phyloP scores from a whole-genome alignment of 2,329 filamentous ascomycete genomes.

The Alternaria panax region DNA sequence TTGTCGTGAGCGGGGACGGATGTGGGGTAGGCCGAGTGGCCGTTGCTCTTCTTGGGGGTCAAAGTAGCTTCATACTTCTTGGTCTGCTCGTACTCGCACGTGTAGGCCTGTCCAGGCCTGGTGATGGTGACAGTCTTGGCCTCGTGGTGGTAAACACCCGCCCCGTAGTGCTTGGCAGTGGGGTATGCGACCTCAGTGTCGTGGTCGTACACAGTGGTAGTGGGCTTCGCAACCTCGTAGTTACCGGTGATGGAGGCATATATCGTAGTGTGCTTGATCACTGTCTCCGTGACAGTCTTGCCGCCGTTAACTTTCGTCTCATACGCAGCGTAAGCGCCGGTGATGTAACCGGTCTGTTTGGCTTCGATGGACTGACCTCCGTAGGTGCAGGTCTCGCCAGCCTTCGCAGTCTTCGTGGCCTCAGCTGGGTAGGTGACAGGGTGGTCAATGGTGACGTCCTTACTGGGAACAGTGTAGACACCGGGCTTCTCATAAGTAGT shows the following conservation, averaged over 20 bases:
- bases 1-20: conserved; percentile 15
- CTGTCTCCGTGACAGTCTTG: conserved; percentile 31
- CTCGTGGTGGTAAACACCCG: conserved; percentile 39
- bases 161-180: conserved; percentile 32
- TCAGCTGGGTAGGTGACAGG: conserved; percentile 31
- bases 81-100: conserved; percentile 37
- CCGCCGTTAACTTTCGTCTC: conserved; percentile 23
- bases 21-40: conserved; percentile 11
- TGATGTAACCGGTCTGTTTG: conserved; percentile 34
- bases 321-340: conserved; percentile 34
- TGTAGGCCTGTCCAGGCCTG: conserved; percentile 37
- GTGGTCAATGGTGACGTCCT: conserved; percentile 33
- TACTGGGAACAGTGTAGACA: conserved; percentile 39
- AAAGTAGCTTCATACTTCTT: conserved; percentile 23
- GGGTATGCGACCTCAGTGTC: conserved; percentile 36
- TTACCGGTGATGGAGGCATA: conserved; percentile 32
- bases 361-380: conserved; percentile 34
- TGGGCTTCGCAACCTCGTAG: conserved; percentile 46
- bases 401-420: conserved; percentile 30
- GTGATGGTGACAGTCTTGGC: conserved; percentile 45
- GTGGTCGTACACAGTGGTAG: conserved; percentile 38
- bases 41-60: conserved; percentile 12
- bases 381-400: conserved; percentile 36
- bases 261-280: conserved; percentile 35
- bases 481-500: conserved; percentile 41